Evolutionary conservation across 306 rosid species (phyloP).

Genomic region (Citrullus colocynthis): DNA sequence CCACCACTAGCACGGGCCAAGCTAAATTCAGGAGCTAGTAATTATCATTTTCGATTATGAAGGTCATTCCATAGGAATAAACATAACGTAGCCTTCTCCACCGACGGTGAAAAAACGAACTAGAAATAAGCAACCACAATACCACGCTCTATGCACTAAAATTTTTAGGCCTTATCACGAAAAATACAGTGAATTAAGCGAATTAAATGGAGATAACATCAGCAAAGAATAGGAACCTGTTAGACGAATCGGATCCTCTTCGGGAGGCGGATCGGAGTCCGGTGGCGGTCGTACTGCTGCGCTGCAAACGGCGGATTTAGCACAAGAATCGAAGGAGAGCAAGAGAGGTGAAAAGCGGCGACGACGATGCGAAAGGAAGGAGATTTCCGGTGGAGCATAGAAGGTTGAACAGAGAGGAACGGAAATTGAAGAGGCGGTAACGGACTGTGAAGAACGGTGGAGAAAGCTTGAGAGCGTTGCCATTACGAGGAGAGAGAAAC

Average conservation of each 20-base stretch:
- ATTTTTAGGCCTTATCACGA: not conserved
- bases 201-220: not conserved
- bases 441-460: not conserved
- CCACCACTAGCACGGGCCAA: not conserved
- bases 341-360: conserved; percentile 15
- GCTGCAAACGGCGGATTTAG: conserved; percentile 19
- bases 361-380: conserved; percentile 16
- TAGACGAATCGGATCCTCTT: conserved; percentile 16
- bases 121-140: not conserved
- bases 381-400: not conserved
- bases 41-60: not conserved
- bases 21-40: not conserved
- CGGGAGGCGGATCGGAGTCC: conserved; percentile 30
- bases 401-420: not conserved
- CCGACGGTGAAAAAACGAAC: not conserved
- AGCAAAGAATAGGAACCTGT: conserved; percentile 7
- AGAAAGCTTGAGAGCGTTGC: not conserved
- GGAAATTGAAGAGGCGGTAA: not conserved
- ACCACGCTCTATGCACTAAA: not conserved
- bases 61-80: not conserved
- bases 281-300: conserved; percentile 22
- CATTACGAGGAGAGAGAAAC: not conserved
- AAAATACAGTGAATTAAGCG: not conserved
- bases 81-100: not conserved
- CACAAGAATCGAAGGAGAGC: conserved; percentile 12